Percentiles rank a stretch among this genome's conserved stretches.
Evolutionary conservation across 1,284 basidiomycete species (phyloP).

Genomic region (Polyporus tsugae): DNA sequence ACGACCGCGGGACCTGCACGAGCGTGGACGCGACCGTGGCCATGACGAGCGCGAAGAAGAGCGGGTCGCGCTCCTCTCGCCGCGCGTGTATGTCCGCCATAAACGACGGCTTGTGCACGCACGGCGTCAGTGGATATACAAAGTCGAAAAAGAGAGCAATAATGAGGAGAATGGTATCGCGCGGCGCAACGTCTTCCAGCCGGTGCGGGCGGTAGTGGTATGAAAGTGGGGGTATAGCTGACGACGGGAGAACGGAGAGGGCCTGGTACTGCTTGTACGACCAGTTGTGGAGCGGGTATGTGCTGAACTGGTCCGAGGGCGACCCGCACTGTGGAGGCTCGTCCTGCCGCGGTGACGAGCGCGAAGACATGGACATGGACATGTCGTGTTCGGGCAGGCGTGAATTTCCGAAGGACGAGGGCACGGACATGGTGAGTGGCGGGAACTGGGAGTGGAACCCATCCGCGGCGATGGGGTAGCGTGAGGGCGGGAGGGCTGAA

Average conservation of each 20-base stretch:
- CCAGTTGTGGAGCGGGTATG: constrained; percentile 76
- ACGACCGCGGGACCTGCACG: constrained; percentile 83
- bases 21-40: constrained; percentile 84
- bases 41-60: constrained; percentile 89
- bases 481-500: constrained; percentile 65
- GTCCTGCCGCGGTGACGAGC: constrained; percentile 44
- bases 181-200: constrained; percentile 78
- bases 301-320: constrained; percentile 61
- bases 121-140: constrained; percentile 86
- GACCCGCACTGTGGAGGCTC: constrained; percentile 53
- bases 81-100: constrained; percentile 82
- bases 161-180: constrained; percentile 80
- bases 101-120: constrained; percentile 84
- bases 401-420: constrained; percentile 45
- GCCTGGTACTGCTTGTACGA: constrained; percentile 71
- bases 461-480: constrained; percentile 76
- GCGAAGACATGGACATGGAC: constrained; percentile 29
- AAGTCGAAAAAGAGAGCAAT: constrained; percentile 90
- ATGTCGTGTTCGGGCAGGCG: constrained; percentile 28
- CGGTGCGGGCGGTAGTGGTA: constrained; percentile 74
- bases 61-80: constrained; percentile 83
- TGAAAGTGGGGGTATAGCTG: constrained; percentile 70
- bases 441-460: constrained; percentile 64
- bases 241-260: constrained; percentile 56
- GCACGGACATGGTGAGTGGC: constrained; percentile 49